Base-by-base conservation (phyloP, 495 filamentous ascomycete genomes). In the Aspergillus conjunctus region DNA sequence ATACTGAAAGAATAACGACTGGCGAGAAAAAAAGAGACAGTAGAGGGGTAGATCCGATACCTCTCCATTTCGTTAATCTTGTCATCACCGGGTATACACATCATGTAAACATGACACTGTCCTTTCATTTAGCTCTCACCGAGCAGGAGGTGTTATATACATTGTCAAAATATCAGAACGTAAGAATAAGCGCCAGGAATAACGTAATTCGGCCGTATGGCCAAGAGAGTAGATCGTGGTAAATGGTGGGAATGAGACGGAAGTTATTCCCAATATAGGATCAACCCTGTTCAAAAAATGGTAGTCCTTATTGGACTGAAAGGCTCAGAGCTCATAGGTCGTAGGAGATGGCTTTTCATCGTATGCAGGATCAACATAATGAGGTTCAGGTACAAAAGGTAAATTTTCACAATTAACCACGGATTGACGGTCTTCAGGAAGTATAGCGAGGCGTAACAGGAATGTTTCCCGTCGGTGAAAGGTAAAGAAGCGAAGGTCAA, bases 41-140 rank as follows among this genome's bases (percentile, higher is more conserved):
- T 11, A 20, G 44, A 6, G 21, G 0, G 10, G 17, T 6, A 20
- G 44, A 48, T 18, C 44, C 44, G 20, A 17, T 17, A 48, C 17
- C 44, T 26, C 44, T 18, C 44, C 44, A 21, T 48, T 48, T 17
- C 10, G 14, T 17, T 20, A 22, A 6, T 48, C 0, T 48, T 17
- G 21, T 48, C n/a, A 45, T n/a, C 18, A 49, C 26, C 14, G 11
- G 46, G 26, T 59, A 59, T 52, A 52, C 49, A 49, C 43, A 57
- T 50, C 26, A 48, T 21, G 4, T 22, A 26, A 26, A 21, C 21
- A 43, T 34, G 15, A 26, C 11, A 45, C 34, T 3, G n/a, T 48
- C 18, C 21, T 48, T 48, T 18, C n/a, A 18, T 20, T 20, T 7
- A 4, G 18, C 20, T 22, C 6, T 43, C n/a, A 22, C 20, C 18